Evolutionary conservation across 495 filamentous ascomycete species (phyloP).

Genomic region (Staphylotrichum tortipilum): DNA sequence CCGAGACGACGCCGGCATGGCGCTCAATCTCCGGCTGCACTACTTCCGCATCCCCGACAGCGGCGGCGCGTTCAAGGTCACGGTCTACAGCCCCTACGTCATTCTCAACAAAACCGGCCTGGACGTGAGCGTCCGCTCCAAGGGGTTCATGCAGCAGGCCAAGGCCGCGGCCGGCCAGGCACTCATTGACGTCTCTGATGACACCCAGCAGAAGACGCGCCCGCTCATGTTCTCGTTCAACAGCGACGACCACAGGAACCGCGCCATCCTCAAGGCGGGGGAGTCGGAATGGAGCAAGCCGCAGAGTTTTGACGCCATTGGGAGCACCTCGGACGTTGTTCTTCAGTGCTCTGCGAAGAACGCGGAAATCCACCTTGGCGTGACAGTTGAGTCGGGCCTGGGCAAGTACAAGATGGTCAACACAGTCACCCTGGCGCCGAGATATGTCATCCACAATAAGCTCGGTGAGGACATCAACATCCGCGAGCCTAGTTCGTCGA

Average conservation of each 20-base stretch:
- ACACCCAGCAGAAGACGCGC: constrained; percentile 51
- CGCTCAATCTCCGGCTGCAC: constrained; percentile 75
- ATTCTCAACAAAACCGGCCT: constrained; percentile 92
- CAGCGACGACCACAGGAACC: constrained; percentile 78
- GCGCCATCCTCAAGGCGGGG: constrained; percentile 74
- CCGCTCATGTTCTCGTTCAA: constrained; percentile 95
- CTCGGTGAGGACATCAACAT: constrained; percentile 79
- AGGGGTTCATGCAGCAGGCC: constrained; percentile 72
- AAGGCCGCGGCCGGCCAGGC: constrained; percentile 73
- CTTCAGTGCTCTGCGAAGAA: constrained; percentile 62
- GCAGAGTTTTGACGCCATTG: constrained; percentile 97
- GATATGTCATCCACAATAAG: constrained; percentile 92
- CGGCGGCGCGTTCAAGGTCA: constrained; percentile 92
- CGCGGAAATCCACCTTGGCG: constrained; percentile 79
- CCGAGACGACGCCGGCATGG: constrained; percentile 71
- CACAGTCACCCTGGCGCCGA: constrained; percentile 84
- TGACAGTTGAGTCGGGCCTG: constrained; percentile 80
- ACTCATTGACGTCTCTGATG: constrained; percentile 27
- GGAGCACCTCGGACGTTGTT: constrained; percentile 77
- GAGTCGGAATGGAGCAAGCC: constrained; percentile 94
- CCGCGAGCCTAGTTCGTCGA: constrained; percentile 78
- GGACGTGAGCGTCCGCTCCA: constrained; percentile 79
- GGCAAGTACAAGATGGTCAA: constrained; percentile 98
- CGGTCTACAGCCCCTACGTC: constrained; percentile 86
- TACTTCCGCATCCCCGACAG: constrained; percentile 90